These are phyloP conservation scores for Leccinum uliginosum DNA, from an alignment of 768 basidiomycete species.

Conservation along the genomic window DNA sequence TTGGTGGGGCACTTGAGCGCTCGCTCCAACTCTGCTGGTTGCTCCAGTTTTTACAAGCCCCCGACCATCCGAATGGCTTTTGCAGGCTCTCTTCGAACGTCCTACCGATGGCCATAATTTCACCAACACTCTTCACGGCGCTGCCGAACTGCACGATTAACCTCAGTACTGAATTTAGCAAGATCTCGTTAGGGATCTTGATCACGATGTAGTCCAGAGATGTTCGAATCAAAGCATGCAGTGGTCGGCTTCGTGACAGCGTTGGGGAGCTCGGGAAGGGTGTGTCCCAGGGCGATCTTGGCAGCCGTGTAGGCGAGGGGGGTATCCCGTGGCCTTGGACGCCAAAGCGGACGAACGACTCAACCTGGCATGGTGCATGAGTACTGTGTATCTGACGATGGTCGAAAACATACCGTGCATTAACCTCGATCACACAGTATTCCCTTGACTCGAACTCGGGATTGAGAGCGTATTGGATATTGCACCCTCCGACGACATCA, in stretches of 20 bases:
- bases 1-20: constrained; percentile 86
- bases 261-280: constrained; percentile 95
- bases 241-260: constrained; percentile 99
- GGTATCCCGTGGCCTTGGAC: constrained; percentile 98
- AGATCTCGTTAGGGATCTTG: constrained; percentile 99
- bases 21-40: constrained; percentile 56
- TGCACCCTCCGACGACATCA: constrained; percentile 91
- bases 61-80: constrained; percentile 97
- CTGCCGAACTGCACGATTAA: constrained; percentile 95
- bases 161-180: constrained; percentile 93
- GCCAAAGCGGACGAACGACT: constrained; percentile 93
- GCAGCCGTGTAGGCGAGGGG: constrained; percentile 98
- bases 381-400: neutral
- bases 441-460: constrained; percentile 81
- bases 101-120: constrained; percentile 99
- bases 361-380: constrained; percentile 36
- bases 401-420: constrained; percentile 59
- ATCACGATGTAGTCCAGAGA: constrained; percentile 99
- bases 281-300: constrained; percentile 96
- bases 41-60: constrained; percentile 79
- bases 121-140: constrained; percentile 98
- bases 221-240: constrained; percentile 99
- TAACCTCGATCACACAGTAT: constrained; percentile 98
- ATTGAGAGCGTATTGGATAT: constrained; percentile 98
- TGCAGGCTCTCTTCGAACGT: constrained; percentile 99